Evolutionary conservation across 805 yeast genomes (phyloP), one percentile per base, ranked within the genome.

Genomic region (Metschnikowia vanudenii): DNA sequence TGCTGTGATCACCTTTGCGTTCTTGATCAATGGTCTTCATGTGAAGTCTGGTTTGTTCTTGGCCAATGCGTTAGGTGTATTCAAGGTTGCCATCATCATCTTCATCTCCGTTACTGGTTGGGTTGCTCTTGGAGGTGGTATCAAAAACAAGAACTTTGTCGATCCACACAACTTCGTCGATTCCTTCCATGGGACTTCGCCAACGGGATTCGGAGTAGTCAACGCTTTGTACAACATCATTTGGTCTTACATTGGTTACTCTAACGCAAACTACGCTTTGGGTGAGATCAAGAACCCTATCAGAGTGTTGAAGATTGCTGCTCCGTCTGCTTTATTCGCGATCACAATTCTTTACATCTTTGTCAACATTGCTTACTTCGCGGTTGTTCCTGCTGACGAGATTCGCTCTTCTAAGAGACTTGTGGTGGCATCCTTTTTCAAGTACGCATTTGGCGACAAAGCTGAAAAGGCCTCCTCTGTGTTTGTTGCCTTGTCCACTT

Each of bases 211-310:
- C 56, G 88, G 88, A 53, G 73, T 82, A 43, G 88, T 84, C 47
- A 83, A 82, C 55, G 90, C 94, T 6, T 73, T 87, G 46, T 86
- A 85, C 69, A 85, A 85, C 59, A 88, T 87, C 46, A 86, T 87
- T 59, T 87, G 92, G 92, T 84, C 92, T 1, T 87, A 81, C 57
- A 80, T 85, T 56, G 95, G 95, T 42, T 87, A 86, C 62, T 83
- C 91, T 33, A 87, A 87, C 60, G 91, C 84, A 43, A 86, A 87
- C 67, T 86, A 87, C 58, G 92, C 94, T 5, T 73, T 86, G 39
- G 88, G 90, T 58, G 96, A 87, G 67, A 80, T 82, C 41, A 82
- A 79, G 61, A 77, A 88, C 63, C 94, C 95, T 2, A 78, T 79
- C 39, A 78, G 79, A 57, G 82, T 87, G 40, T 77, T 85, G 62